Evolutionary conservation across 2,329 filamentous ascomycete genomes (phyloP), one percentile per base, ranked within the genome.

Genomic region (Trichoderma afroharzianum): DNA sequence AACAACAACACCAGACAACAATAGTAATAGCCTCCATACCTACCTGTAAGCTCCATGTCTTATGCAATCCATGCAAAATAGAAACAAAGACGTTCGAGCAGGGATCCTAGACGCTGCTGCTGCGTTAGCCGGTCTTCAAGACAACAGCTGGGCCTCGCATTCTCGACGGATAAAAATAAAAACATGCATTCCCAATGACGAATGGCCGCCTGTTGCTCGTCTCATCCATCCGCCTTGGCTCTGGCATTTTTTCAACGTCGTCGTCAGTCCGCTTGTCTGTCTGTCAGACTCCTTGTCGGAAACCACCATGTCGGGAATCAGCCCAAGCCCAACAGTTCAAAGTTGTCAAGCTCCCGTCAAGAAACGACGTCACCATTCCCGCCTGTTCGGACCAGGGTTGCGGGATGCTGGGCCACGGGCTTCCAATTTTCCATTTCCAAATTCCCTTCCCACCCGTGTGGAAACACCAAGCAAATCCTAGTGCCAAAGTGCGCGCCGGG

Each of bases 291-390:
- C 9, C 33, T 26, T 26, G 26, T 26, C 26, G 26, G 26, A 26
- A 26, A 26, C 26, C 26, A 26, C 36, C 36, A 7, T 39, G 36
- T 39, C 36, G 55, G n/a, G 8, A 58, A 32, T 32, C 55, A 59
- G 55, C 55, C 55, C 55, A 59, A 58, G 30, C 55, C 18, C 55
- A 30, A 58, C 26, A 58, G 43, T n/a, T 50, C n/a, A 24, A 21
- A 12, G 11, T 50, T 21, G 43, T 47, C 43, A 47, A 47, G 43
- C 18, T 26, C 26, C 26, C 26, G 26, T 58, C 55, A 30, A 43
- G 30, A 28, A 58, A 63, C 59, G 68, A 71, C 68, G 68, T 71
- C 68, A 71, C 67, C 58, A 50, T 28, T 61, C 58, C 67, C 67
- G 15, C 50, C 64, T n/a, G 33, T 33, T 47, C n/a, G 53, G 66